Evolutionary conservation across 805 yeast genomes (phyloP).

Genomic region (Vanderwaltozyma tropicalis): DNA sequence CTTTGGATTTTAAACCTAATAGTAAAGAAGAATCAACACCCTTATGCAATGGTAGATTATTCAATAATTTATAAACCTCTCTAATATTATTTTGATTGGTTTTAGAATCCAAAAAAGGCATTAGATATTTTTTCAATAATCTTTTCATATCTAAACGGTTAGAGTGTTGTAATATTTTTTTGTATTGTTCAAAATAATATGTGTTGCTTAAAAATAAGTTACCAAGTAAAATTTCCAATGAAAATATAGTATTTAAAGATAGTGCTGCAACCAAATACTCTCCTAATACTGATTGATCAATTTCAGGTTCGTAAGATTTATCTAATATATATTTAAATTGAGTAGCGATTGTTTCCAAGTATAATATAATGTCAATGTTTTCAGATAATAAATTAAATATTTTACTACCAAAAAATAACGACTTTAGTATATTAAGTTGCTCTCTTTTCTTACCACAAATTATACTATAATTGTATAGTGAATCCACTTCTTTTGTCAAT

Average conservation of each 20-base stretch:
- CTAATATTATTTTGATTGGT: constrained; percentile 4
- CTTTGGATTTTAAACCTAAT: constrained; percentile 8
- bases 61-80: constrained; percentile 7
- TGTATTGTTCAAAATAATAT: constrained; percentile 6
- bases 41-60: constrained; percentile 5
- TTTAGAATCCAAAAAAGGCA: constrained; percentile 13
- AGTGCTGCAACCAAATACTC: constrained; percentile 12
- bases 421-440: constrained; percentile 7
- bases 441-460: neutral
- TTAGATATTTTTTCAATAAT: constrained; percentile 10
- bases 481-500: constrained; percentile 3
- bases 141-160: constrained; percentile 10
- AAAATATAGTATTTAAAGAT: constrained; percentile 11
- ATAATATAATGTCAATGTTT: constrained; percentile 13
- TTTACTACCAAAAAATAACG: constrained; percentile 26
- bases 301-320: neutral
- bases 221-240: constrained; percentile 11
- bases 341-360: constrained; percentile 9
- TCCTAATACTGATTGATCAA: neutral
- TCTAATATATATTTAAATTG: constrained; percentile 17
- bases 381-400: constrained; percentile 19
- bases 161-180: constrained; percentile 6
- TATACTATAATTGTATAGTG: constrained; percentile 11
- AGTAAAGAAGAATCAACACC: constrained; percentile 6
- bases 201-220: constrained; percentile 9